Base-by-base conservation (phyloP, 2,329 filamentous ascomycete species). In the Diaporthe batatas region DNA sequence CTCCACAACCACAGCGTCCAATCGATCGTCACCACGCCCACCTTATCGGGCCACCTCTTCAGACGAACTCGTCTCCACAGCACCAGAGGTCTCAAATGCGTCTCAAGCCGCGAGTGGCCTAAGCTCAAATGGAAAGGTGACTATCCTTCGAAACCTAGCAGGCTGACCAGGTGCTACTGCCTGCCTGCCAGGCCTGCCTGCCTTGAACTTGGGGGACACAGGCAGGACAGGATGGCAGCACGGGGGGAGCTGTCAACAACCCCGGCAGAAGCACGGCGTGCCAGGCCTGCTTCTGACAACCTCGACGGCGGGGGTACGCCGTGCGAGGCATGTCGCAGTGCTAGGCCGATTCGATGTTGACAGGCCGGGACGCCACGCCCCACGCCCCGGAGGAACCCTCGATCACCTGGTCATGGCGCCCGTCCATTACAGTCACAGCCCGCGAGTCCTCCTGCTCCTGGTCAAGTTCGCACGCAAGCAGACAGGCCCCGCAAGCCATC, bases 31-130 rank as follows among this genome's bases (percentile, higher is more conserved):
- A 53, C 18, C n/a, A 53, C 32, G 47, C 62, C 25, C 62, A 36
- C 62, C 62, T 67, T 67, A 67, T 67, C 62, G 62, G 62, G 32
- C 62, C 62, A 67, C 47, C 62, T 39, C 44, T 67, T 67, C 62
- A 53, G 62, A 67, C 62, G 62, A 67, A 67, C 62, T 53, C 44
- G n/a, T 53, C 62, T 53, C 62, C 47, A 67, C 62, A 36, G 62
- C 62, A 67, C 47, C 34, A 67, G 47, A 67, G 62, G 62, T 67
- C 62, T 67, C 62, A 67, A 67, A 47, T 67, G 32, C 62, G 62
- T 67, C 62, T 67, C 62, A 67, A 67, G 62, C 62, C 32, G 29
- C 47, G 29, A 67, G n/a, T 39, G 47, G 47, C 47, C 62, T 67
- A 67, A 67, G 62, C 62, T 67, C 62, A 25, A 67, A 25, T 53